A percentile compares a stretch with the other conserved stretches of the same genome.
These are phyloP conservation scores for Corynascus novoguineensis DNA, from an alignment of 495 filamentous ascomycete species.

Conservation along the genomic window DNA sequence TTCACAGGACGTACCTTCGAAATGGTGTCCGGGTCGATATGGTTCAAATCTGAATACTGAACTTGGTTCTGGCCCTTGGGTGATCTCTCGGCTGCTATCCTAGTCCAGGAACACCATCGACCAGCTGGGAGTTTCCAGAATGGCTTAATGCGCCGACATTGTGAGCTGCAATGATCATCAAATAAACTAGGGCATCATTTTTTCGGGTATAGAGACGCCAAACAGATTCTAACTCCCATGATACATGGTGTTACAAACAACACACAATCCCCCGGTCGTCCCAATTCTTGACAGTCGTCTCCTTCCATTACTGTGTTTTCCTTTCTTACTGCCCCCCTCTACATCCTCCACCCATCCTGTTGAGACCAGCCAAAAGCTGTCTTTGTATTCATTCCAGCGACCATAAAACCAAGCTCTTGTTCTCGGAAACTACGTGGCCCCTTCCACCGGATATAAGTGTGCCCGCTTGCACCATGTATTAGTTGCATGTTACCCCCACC, in stretches of 20 bases:
- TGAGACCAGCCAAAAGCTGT: neutral
- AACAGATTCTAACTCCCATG: conserved; percentile 4
- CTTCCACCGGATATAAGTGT: conserved; percentile 1
- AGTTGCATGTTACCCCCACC: conserved; percentile 1
- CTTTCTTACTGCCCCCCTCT: neutral
- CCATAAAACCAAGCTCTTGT: neutral
- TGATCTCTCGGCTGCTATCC: no score
- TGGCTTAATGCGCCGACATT: neutral
- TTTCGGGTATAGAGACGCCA: conserved; percentile 11
- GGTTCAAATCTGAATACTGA: no score
- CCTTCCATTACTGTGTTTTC: neutral
- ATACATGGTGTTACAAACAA: conserved; percentile 1
- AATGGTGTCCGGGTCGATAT: no score
- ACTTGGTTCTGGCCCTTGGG: no score
- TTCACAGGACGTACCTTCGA: no score
- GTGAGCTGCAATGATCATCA: neutral
- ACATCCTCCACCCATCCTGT: no score
- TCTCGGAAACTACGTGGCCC: no score
- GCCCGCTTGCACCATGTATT: conserved; percentile 20
- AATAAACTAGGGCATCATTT: neutral
- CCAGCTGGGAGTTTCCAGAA: neutral
- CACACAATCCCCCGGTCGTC: neutral
- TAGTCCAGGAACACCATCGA: no score
- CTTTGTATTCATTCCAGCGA: neutral
- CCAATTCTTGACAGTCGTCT: neutral